A percentile compares a stretch with the other conserved stretches of the same genome.
Conservation (phyloP, 1,284 basidiomycete species). For the Gymnopus androsaceus region DNA sequence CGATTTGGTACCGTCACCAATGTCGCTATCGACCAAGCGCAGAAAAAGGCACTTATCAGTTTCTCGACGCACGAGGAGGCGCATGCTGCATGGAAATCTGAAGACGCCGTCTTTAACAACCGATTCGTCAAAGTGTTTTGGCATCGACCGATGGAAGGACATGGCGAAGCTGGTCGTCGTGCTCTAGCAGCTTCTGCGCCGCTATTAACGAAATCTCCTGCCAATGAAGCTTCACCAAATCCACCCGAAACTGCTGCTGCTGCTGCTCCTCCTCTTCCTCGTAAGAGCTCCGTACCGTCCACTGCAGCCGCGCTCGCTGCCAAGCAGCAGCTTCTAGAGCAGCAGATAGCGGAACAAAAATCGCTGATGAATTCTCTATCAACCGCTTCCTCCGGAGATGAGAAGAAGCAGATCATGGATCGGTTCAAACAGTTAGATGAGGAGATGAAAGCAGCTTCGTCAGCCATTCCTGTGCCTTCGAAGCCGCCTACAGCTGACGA, state of each 20-base stretch:
- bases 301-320: conserved; percentile 56
- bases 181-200: conserved; percentile 79
- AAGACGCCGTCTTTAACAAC: conserved; percentile 92
- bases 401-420: conserved; percentile 82
- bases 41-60: conserved; percentile 82
- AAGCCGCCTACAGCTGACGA: conserved; percentile 30
- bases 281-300: conserved; percentile 36
- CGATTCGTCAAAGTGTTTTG: conserved; percentile 94
- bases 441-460: conserved; percentile 64
- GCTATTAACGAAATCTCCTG: conserved; percentile 50
- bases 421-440: conserved; percentile 78
- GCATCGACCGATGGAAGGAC: conserved; percentile 89
- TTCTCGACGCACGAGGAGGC: conserved; percentile 88
- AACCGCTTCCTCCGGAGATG: conserved; percentile 58
- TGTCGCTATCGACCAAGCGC: conserved; percentile 81
- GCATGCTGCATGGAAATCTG: conserved; percentile 85
- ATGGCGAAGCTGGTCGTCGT: conserved; percentile 73
- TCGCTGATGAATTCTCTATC: conserved; percentile 74
- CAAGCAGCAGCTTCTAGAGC: conserved; percentile 77
- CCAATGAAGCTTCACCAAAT: conserved; percentile 26
- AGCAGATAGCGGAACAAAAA: conserved; percentile 90
- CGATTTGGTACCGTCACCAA: conserved; percentile 93
- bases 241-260: conserved; percentile 30
- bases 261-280: too few relatives aligned
- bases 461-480: conserved; percentile 27